Evolutionary conservation across 257 asterid species (phyloP).

Genomic region (Ilex asprella): DNA sequence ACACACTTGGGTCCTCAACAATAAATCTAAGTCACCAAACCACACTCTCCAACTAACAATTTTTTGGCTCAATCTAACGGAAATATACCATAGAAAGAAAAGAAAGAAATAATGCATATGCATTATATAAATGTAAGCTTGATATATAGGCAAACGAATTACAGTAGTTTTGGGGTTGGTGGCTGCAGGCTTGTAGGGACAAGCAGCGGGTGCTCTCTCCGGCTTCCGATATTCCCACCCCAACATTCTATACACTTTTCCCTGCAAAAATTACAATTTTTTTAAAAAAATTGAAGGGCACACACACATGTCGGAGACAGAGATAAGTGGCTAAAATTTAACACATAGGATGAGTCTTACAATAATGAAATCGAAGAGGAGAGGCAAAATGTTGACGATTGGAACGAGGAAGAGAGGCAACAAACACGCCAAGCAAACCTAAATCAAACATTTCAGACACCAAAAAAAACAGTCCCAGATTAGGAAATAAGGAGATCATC

Average conservation of each 20-base stretch:
- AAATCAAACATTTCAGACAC: not conserved
- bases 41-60: too few relatives aligned
- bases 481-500: too few relatives aligned
- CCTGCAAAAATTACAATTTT: conserved; percentile 33
- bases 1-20: too few relatives aligned
- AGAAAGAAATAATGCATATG: too few relatives aligned
- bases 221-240: conserved; percentile 95
- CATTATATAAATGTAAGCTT: too few relatives aligned
- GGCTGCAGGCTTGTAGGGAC: conserved; percentile 70
- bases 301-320: too few relatives aligned
- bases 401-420: conserved; percentile 89
- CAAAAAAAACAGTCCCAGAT: too few relatives aligned
- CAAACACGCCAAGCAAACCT: conserved; percentile 91
- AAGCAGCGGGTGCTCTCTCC: conserved; percentile 78
- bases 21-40: too few relatives aligned
- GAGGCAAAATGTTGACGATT: conserved; percentile 75
- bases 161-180: conserved; percentile 45
- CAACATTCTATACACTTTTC: conserved; percentile 58
- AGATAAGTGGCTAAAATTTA: too few relatives aligned
- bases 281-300: not conserved
- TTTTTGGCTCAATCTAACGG: too few relatives aligned
- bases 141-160: conserved; percentile 21
- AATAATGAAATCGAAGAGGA: conserved; percentile 73
- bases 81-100: too few relatives aligned
- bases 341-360: conserved; percentile 24